Conservation (phyloP, 495 filamentous ascomycete genomes). For the Staphylotrichum longicolle region DNA sequence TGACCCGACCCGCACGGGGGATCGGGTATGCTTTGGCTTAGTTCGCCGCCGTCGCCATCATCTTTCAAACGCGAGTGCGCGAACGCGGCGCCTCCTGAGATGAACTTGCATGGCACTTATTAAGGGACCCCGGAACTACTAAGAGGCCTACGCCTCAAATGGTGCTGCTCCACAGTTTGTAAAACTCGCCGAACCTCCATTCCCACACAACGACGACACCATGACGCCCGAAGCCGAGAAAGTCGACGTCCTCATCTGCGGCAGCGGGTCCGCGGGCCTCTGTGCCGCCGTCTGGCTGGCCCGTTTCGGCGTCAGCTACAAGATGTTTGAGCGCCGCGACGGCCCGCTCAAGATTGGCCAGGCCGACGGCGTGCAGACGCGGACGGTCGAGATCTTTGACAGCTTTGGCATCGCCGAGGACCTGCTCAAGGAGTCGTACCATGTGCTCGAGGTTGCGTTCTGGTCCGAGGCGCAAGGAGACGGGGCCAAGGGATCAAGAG, state of each 20-base stretch:
- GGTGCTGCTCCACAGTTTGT: too few relatives aligned
- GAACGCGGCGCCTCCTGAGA: too few relatives aligned
- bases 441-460: conserved; percentile 65
- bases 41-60: too few relatives aligned
- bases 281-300: conserved; percentile 67
- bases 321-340: conserved; percentile 60
- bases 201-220: background rate
- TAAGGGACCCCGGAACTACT: too few relatives aligned
- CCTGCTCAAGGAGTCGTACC: conserved; percentile 68
- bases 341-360: conserved; percentile 67
- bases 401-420: conserved; percentile 70
- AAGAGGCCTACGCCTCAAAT: too few relatives aligned
- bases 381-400: conserved; percentile 79
- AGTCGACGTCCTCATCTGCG: conserved; percentile 61
- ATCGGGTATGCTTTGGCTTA: too few relatives aligned
- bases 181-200: background rate
- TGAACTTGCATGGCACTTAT: too few relatives aligned
- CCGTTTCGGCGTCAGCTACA: conserved; percentile 57
- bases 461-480: conserved; percentile 45
- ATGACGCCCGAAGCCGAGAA: conserved; percentile 31
- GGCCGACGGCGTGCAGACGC: conserved; percentile 77
- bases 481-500: conserved; percentile 43
- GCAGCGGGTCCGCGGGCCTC: conserved; percentile 67
- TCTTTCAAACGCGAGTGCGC: too few relatives aligned
- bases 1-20: background rate